phyloP scores from a whole-genome alignment of 208 protist species.

The Trypanosoma rangeli region DNA sequence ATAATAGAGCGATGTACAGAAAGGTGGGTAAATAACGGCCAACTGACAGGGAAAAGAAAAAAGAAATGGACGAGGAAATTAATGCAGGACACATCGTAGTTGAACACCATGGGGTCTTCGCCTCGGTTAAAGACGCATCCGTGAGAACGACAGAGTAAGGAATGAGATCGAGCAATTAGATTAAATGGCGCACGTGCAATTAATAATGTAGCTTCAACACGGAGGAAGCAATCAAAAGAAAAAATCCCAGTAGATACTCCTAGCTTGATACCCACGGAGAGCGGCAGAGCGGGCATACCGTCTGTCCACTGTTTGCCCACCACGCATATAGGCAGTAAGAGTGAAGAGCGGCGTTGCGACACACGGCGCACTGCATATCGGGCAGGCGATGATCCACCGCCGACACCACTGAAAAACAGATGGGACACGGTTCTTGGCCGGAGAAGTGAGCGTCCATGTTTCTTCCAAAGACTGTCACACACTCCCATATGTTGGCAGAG shows the following conservation, averaged over 20 bases:
- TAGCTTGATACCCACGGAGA: slow-evolving; percentile 72
- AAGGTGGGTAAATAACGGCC: neutral
- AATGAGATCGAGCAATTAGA: neutral
- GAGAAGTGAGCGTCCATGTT: slow-evolving; percentile 92
- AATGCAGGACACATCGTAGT: neutral
- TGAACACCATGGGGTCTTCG: neutral
- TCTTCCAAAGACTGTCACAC: slow-evolving; percentile 80
- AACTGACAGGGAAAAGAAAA: neutral
- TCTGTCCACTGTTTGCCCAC: slow-evolving; percentile 84
- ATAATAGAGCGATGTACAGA: no score
- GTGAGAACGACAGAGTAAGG: neutral
- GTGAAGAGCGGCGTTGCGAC: slow-evolving; percentile 87
- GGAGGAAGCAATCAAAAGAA: neutral
- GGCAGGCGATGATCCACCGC: slow-evolving; percentile 78
- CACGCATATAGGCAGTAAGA: slow-evolving; percentile 87
- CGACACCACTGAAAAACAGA: slow-evolving; percentile 90
- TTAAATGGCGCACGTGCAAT: neutral
- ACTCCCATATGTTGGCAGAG: slow-evolving; percentile 79
- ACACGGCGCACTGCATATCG: slow-evolving; percentile 84
- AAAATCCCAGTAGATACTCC: neutral
- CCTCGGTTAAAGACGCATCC: neutral
- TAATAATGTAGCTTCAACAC: neutral
- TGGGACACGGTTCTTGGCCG: slow-evolving; percentile 89
- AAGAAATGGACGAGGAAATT: neutral
- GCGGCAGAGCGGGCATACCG: slow-evolving; percentile 89